Evolutionary conservation across 2,329 filamentous ascomycete species (phyloP), one percentile per base, ranked within the genome.

Genomic region (Aspergillus sp.): DNA sequence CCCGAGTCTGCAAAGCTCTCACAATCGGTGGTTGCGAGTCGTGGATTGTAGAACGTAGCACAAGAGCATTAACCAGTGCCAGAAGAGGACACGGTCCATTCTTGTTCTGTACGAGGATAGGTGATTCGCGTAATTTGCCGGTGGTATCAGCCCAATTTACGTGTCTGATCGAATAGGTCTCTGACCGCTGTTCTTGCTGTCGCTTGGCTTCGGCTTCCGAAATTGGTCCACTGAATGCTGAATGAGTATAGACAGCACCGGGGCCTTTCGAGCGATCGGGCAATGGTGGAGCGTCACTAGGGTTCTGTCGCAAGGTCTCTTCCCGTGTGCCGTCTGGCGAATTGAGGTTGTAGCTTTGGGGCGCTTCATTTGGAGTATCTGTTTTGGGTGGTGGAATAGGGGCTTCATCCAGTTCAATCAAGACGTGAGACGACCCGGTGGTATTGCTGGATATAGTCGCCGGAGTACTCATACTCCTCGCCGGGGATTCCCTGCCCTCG

Each of bases 21-120:
- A 94, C 85, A 17, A 98, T 83, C 0, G 90, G 88, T 0, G 92
- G 90, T 36, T 90, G 67, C 66, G 80, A 53, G 73, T 86, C 82
- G 3, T 87, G 81, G 1, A 90, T 88, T 0, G 92, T 88, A 0
- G 92, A 94, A 2, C 92, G 93, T 57, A 99, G 79, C 0, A 92
- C 90, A 15, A 99, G 82, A 1, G 93, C 93, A 73, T 99, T 99
- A 60, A 98, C 93, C 5, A 99, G 82, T 2, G 95, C 95, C 25
- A 99, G 86, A 13, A 99, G 79, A 1, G 95, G 95, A 75, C 95
- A 99, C 1, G 95, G 95, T 0, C 95, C 95, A 69, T 99, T 99
- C 59, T 89, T 87, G 68, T 97, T 98, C 71, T 99, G 94, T 3
- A 96, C 88, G 42, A 98, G 80, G 58, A 98, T 92, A 0, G 95